Conservation (phyloP, 441 rosid genomes). For the Isatis lusitanica region DNA sequence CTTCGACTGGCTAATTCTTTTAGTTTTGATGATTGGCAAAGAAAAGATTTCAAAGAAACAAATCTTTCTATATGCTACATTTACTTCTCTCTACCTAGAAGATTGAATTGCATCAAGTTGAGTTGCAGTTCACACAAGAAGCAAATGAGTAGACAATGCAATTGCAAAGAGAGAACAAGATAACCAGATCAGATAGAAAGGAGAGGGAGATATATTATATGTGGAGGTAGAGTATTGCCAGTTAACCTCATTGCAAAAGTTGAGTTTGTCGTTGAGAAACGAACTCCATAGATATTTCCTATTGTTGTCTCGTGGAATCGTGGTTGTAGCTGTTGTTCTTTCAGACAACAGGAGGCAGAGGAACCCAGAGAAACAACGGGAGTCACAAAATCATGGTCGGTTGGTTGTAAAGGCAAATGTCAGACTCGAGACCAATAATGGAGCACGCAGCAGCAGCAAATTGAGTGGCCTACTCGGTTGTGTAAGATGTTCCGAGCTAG, state of each 20-base stretch:
- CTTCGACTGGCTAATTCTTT: conserved; percentile 4
- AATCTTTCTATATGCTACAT: neutral
- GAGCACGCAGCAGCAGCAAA: neutral
- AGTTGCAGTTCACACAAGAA: neutral
- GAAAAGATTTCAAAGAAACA: neutral
- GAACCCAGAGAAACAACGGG: neutral
- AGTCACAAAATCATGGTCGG: neutral
- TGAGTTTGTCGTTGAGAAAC: neutral
- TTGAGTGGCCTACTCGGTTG: neutral
- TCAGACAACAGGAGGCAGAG: neutral
- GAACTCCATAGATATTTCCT: neutral
- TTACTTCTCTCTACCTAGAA: conserved; percentile 5
- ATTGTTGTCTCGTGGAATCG: neutral
- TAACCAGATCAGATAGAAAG: neutral
- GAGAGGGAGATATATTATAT: neutral
- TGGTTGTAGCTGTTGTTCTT: neutral
- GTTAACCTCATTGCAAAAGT: conserved; percentile 1
- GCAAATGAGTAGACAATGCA: neutral
- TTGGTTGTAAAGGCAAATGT: neutral
- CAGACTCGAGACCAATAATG: neutral
- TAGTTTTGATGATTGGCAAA: conserved; percentile 20
- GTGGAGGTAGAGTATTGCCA: neutral
- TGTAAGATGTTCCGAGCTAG: neutral
- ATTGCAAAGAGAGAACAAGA: neutral
- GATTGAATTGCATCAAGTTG: neutral